Conservation (phyloP, 164 flowering plant genomes). For the Dillenia turbinata region DNA sequence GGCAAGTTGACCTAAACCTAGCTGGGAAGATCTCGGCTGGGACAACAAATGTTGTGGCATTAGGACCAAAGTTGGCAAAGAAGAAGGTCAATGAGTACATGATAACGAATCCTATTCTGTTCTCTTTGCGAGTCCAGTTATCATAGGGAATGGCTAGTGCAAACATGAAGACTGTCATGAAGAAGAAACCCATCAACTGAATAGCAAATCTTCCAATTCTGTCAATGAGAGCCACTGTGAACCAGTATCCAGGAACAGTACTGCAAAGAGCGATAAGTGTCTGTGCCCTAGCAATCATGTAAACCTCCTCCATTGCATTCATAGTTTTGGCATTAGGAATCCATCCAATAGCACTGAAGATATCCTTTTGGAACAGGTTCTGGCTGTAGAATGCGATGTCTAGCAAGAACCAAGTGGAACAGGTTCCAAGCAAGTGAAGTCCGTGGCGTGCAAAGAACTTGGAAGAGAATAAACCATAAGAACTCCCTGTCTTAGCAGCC, state of each 20-base stretch:
- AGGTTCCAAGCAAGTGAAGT: constrained; percentile 54
- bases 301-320: constrained; percentile 63
- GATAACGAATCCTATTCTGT: constrained; percentile 53
- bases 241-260: constrained; percentile 90
- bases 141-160: constrained; percentile 65
- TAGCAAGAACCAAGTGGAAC: constrained; percentile 62
- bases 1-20: constrained; percentile 62
- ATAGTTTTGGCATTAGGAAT: constrained; percentile 50
- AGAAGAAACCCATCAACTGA: constrained; percentile 67
- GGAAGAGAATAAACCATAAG: constrained; percentile 40
- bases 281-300: constrained; percentile 55
- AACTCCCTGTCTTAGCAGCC: neutral
- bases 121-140: constrained; percentile 47
- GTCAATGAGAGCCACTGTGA: constrained; percentile 71
- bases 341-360: constrained; percentile 67
- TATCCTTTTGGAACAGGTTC: constrained; percentile 74
- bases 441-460: constrained; percentile 48
- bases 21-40: constrained; percentile 81
- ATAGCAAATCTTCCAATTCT: constrained; percentile 56
- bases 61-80: constrained; percentile 73
- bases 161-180: constrained; percentile 84
- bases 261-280: constrained; percentile 67
- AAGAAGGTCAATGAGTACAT: constrained; percentile 68
- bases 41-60: constrained; percentile 65
- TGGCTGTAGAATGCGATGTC: constrained; percentile 73